Base-by-base conservation (phyloP, 2,329 filamentous ascomycete genomes). In the Mycocentrospora acerina region DNA sequence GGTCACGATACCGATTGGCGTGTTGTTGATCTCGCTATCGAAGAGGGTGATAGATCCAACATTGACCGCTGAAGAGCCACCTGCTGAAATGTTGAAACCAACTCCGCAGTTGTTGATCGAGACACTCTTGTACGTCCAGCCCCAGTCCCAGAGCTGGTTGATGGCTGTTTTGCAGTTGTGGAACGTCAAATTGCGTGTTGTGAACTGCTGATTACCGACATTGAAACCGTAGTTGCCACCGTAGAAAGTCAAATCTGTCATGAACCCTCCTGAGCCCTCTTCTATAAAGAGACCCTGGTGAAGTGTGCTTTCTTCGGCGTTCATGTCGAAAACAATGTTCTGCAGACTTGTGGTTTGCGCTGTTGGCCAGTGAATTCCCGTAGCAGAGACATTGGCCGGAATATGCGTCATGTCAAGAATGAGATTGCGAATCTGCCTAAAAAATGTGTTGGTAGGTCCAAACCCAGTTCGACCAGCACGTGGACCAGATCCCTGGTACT, bases 341-440 rank as follows among this genome's bases (percentile, higher is more conserved):
- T 73, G 70, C 6, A 73, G 51, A 34, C 63, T 70, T 1, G 71
- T 74, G 0, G 68, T 67, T 42, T 74, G 71, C n/a, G 67, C 67
- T 13, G 67, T 71, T 4, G 67, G 69, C 70, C 71, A 74, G 35
- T 74, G 70, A 13, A 74, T 60, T 19, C 70, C 68, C 14, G 75
- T 71, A 2, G 74, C 71, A 2, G 68, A 57, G 7, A 66, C 70
- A n/a, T 64, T 53, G 0, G 74, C 60, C 16, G 74, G 70, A 1
- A 81, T 70, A 1, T 65, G 62, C 1, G 76, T 80, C 25, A 74
- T 69, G 55, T 87, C 83, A 26, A 87, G 70, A 38, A 82, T 69
- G 32, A 88, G 72, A 55, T 88, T 87, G 7, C 81, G 73, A 41
- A 86, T 75, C 48, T 82, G 78, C 29, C 82, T 73, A 56, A 75